These are phyloP conservation scores for Tetracladium setigerum DNA, from an alignment of 495 filamentous ascomycete species.

Conservation along the genomic window DNA sequence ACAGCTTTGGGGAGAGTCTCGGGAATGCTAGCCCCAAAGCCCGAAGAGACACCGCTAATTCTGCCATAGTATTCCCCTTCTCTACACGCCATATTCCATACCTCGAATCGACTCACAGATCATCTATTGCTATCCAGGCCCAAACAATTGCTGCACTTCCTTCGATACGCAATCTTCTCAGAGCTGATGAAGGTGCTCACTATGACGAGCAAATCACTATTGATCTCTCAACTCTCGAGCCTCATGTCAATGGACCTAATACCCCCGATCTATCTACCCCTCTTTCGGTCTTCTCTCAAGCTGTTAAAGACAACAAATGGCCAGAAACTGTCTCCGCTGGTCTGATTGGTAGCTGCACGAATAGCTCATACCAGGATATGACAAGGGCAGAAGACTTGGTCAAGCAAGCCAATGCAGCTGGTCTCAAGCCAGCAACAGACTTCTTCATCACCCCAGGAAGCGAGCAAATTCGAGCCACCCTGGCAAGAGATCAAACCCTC, in stretches of 20 bases:
- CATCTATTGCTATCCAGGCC: slow-evolving; percentile 59
- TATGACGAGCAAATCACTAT: slow-evolving; percentile 94
- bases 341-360: slow-evolving; percentile 95
- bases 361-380: slow-evolving; percentile 98
- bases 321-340: slow-evolving; percentile 84
- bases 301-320: slow-evolving; percentile 79
- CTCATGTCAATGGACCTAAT: slow-evolving; percentile 96
- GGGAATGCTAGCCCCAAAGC: no score
- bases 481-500: slow-evolving; percentile 79
- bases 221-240: slow-evolving; percentile 82
- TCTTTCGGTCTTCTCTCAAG: slow-evolving; percentile 76
- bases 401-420: slow-evolving; percentile 79
- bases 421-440: slow-evolving; percentile 77
- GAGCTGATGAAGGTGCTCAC: slow-evolving; percentile 68
- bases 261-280: slow-evolving; percentile 93
- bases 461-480: slow-evolving; percentile 91
- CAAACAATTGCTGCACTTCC: slow-evolving; percentile 39
- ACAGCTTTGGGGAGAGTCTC: no score
- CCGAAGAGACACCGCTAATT: slow-evolving; percentile 10
- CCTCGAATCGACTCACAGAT: slow-evolving; percentile 74
- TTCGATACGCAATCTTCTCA: slow-evolving; percentile 49
- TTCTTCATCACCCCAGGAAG: slow-evolving; percentile 96
- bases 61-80: slow-evolving; percentile 39
- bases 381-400: slow-evolving; percentile 85
- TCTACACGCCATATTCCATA: slow-evolving; percentile 65